Evolutionary conservation across 345 rosid genomes (phyloP).

Genomic region (Durio zibethinus): DNA sequence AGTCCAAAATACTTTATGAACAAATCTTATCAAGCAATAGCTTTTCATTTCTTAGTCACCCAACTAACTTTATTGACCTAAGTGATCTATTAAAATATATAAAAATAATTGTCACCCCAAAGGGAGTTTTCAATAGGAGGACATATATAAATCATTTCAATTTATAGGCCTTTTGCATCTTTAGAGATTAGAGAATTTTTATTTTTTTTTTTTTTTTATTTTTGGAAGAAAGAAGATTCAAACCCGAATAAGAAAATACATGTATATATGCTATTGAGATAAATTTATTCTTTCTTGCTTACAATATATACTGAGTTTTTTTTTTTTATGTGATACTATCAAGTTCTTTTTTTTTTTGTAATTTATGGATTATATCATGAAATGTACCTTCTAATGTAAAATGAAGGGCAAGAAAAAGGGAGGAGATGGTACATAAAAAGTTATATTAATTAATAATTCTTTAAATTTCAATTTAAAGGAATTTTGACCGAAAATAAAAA

Average conservation of each 20-base stretch:
- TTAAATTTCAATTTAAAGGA: no score
- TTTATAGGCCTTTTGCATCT: neutral
- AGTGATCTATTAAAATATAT: neutral
- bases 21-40: neutral
- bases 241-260: neutral
- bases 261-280: neutral
- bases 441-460: no score
- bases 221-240: no score
- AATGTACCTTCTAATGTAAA: no score
- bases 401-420: no score
- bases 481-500: no score
- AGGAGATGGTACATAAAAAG: no score
- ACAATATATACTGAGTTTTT: no score
- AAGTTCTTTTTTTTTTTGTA: neutral
- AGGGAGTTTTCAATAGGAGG: no score
- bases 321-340: neutral
- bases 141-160: neutral
- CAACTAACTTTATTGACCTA: constrained; percentile 4
- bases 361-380: neutral
- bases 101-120: neutral
- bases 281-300: no score
- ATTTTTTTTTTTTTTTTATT: neutral
- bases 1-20: neutral
- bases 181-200: neutral
- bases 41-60: neutral